Evolutionary conservation across 2,329 filamentous ascomycete species (phyloP), one percentile per base, ranked within the genome.

Genomic region (Microdochium nivale): DNA sequence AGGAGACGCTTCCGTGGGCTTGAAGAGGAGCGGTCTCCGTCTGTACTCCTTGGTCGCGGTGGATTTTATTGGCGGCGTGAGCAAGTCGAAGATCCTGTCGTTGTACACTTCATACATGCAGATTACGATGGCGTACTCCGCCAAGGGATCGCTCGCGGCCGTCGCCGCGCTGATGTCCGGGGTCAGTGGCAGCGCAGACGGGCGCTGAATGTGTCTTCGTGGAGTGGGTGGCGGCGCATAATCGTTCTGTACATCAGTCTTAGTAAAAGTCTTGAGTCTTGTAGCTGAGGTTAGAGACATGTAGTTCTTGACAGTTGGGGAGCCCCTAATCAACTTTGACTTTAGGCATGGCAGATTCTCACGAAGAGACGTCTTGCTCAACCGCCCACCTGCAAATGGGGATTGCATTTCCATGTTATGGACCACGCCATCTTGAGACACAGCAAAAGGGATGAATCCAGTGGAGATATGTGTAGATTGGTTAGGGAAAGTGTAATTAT

Each of bases 101-200:
- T 99, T 99, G 73, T 99, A 96, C 1, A 99, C 92, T 67, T 99
- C 94, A 68, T 97, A 97, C 91, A 99, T 99, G 51, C 90, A 96
- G 23, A 99, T 78, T 11, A 99, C 74, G 51, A 99, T 83, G 3
- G 87, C 86, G 60, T 96, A 96, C 59, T 96, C 89, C 51, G 86
- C 81, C 21, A 79, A 79, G 1, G 77, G 74, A 55, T 91, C 87
- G 48, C 83, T 74, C 0, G 81, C 76, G 0, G 95, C 76, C 3
- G 78, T 72, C 44, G 95, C 74, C 49, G 84, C 76, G 67, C 83
- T 82, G 50, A 96, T 81, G 56, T 90, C 84, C 9, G 92, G 92
- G 5, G 77, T 72, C 53, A 86, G 82, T 1, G 91, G 88, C 4
- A 94, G 73, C 2, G 77, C 74, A n/a, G 84, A 86, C 1, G 87